Base-by-base conservation (phyloP, 257 asterid species). In the Solanum ossicruentum region DNA sequence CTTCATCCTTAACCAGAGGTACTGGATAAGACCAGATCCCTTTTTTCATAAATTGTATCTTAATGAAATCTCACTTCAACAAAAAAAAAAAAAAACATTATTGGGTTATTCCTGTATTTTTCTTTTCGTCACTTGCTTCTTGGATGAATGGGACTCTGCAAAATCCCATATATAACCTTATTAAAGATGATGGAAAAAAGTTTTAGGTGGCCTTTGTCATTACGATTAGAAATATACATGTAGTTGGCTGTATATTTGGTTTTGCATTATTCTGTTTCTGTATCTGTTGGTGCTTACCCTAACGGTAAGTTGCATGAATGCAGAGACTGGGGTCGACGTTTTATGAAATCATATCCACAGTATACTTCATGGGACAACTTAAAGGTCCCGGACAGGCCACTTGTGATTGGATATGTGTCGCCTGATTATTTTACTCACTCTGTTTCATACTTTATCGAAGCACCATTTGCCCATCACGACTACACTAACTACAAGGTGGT, bases 381-480 rank as follows among this genome's bases (percentile, higher is more conserved):
- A 86, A 95, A 94, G 90, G 96, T 91, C 88, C 98, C 98, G 70
- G 98, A 92, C 63, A 93, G 97, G 88, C 93, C 95, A 78, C 93
- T 97, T 84, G 91, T 92, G 66, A 91, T 97, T 83, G 99, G 98
- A 94, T 97, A 97, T 82, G 99, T 97, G 85, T 97, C 99, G 89
- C 99, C 99, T 49, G 99, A 97, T 93, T 97, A 94, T 89, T 97
- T 97, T 88, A 97, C 99, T 85, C 99, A 97, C 85, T 97, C 99
- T 23, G 99, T 97, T 26, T 97, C 99, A 49, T 97, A 97, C 89
- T 97, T 94, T 89, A 91, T 97, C 51, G 99, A 97, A 88, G 98
- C 98, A 10, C 99, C 99, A 17, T 94, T 97, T 45, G 84, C 91
- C 77, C 89, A 92, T 89, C 98, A 97, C 80, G 95, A 97, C 89